Evolutionary conservation across 805 yeast species (phyloP).

Genomic region (Nakazawaea wyomingensis): DNA sequence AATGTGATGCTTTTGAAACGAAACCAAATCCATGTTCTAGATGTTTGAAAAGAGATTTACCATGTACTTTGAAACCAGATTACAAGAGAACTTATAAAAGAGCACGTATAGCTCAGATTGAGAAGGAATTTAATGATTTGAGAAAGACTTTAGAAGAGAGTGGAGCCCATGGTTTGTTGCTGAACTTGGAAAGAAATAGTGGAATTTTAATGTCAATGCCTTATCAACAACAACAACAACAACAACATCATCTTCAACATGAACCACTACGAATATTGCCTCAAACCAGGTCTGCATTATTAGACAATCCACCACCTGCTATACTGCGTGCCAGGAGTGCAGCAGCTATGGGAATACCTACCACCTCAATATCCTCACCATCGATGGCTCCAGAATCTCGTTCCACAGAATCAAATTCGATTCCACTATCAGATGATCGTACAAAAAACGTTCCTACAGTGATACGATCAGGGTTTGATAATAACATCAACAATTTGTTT

Average conservation of each 20-base stretch:
- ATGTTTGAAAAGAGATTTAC: conserved; percentile 64
- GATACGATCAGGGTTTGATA: conserved; percentile 16
- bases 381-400: conserved; percentile 1
- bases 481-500: conserved; percentile 15
- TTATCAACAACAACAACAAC: conserved; percentile 15
- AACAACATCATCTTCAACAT: conserved; percentile 14
- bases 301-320: conserved; percentile 12
- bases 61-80: conserved; percentile 71
- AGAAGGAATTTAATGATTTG: conserved; percentile 68
- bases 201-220: conserved; percentile 10
- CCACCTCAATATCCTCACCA: not conserved
- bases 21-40: conserved; percentile 80
- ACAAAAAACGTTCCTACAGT: conserved; percentile 15
- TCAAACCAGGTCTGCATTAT: conserved; percentile 7
- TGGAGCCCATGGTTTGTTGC: conserved; percentile 14
- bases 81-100: conserved; percentile 89
- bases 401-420: not conserved
- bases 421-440: conserved; percentile 1
- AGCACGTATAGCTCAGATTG: conserved; percentile 77
- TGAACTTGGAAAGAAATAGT: conserved; percentile 11
- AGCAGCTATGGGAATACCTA: not conserved
- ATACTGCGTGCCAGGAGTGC: not conserved
- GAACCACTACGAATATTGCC: conserved; percentile 4
- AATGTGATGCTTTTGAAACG: conserved; percentile 77
- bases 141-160: conserved; percentile 41